Conservation (phyloP, 495 filamentous ascomycete species). For the Pyronema omphalodes region DNA sequence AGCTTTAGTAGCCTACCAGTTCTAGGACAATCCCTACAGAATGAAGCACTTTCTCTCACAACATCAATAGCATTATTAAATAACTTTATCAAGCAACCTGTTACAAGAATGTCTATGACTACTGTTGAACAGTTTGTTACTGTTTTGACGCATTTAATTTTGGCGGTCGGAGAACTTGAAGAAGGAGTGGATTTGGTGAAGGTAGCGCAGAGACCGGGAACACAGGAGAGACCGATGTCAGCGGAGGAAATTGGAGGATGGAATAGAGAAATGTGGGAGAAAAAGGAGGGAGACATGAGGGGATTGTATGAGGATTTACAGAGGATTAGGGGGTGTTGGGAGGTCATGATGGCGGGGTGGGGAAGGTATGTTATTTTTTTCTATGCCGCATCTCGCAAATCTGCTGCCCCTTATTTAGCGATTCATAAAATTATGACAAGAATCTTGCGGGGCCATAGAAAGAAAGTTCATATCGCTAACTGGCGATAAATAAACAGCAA, state of each 20-base stretch:
- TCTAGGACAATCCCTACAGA: not conserved
- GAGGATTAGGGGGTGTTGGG: too few relatives aligned
- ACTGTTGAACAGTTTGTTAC: slow-evolving; percentile 3
- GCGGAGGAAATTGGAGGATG: not conserved
- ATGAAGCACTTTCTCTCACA: not conserved
- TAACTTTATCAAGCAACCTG: not conserved
- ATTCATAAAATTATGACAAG: too few relatives aligned
- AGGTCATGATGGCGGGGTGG: too few relatives aligned
- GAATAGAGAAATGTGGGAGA: not conserved
- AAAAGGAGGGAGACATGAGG: not conserved
- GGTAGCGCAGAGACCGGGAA: not conserved
- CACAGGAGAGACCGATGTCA: too few relatives aligned
- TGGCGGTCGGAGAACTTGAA: slow-evolving; percentile 4
- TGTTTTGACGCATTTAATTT: not conserved
- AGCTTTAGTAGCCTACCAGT: not conserved
- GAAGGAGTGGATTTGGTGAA: slow-evolving; percentile 1
- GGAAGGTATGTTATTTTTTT: too few relatives aligned
- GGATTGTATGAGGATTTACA: not conserved
- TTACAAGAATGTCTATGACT: slow-evolving; percentile 1
- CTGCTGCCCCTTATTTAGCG: too few relatives aligned
- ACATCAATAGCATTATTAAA: not conserved
- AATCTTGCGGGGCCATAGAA: too few relatives aligned
- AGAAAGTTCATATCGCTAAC: too few relatives aligned
- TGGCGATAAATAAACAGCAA: too few relatives aligned
- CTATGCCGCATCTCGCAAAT: too few relatives aligned